phyloP scores from a whole-genome alignment of 192 early-diverging fungal genomes.

The Podila horticola region DNA sequence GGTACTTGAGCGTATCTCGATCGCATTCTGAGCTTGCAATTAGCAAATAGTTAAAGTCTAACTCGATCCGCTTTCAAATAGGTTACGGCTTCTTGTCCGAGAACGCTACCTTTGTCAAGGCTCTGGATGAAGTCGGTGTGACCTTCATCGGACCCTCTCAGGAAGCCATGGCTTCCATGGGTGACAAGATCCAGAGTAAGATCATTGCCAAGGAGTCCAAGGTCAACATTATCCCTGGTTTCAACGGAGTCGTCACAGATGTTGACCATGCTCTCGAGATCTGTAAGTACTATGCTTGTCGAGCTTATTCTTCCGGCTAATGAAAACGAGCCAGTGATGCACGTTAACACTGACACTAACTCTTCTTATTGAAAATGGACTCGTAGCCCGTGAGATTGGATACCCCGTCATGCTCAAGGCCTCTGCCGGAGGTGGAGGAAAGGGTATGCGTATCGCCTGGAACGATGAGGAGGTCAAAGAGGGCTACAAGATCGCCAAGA shows the following conservation, averaged over 20 bases:
- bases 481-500: conserved; percentile 80
- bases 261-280: conserved; percentile 81
- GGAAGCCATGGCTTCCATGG: conserved; percentile 78
- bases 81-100: conserved; percentile 96
- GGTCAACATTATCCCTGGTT: conserved; percentile 89
- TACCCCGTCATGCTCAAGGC: conserved; percentile 91
- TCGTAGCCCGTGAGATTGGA: conserved; percentile 67
- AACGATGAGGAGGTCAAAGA: conserved; percentile 73
- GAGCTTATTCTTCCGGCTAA: no score
- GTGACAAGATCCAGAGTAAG: conserved; percentile 86
- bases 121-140: conserved; percentile 76
- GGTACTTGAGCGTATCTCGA: conserved; percentile 34
- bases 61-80: not conserved
- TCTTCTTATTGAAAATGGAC: not conserved
- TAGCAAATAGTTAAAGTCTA: no score
- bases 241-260: conserved; percentile 80
- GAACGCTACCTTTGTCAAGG: conserved; percentile 83
- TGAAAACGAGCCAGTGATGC: no score
- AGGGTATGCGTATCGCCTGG: conserved; percentile 87
- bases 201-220: conserved; percentile 76
- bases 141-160: conserved; percentile 79
- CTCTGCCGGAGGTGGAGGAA: conserved; percentile 84
- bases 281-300: conserved; percentile 35
- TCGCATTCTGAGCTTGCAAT: not conserved
- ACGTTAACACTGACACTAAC: not conserved